Conservation (phyloP, 2,329 filamentous ascomycete genomes). For the Verticillium tricorpus region DNA sequence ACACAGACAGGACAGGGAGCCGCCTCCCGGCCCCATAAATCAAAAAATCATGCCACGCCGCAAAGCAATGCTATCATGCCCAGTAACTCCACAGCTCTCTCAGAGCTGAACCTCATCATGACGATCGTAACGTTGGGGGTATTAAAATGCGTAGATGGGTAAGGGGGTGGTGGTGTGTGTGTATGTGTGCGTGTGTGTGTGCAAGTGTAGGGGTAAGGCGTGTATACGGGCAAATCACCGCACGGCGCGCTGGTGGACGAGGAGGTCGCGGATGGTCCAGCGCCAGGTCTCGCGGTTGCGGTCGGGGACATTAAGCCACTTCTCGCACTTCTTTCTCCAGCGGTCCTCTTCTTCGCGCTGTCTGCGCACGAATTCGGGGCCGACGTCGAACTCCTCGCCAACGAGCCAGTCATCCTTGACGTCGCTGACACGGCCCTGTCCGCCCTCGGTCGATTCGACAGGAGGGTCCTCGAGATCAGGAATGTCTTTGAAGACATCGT, state of each 20-base stretch:
- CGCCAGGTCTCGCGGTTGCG: conserved; percentile 62
- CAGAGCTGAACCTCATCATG: neutral
- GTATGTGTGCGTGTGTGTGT: neutral
- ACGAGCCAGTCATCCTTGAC: conserved; percentile 77
- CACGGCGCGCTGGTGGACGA: conserved; percentile 31
- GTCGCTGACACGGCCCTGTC: conserved; percentile 51
- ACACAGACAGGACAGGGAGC: neutral
- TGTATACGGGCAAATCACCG: conserved; percentile 2
- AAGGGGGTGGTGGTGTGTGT: neutral
- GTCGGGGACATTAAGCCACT: conserved; percentile 66
- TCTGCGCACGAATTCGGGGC: conserved; percentile 84
- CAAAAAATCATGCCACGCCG: neutral
- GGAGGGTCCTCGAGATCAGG: conserved; percentile 77
- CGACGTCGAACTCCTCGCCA: conserved; percentile 95
- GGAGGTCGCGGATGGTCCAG: conserved; percentile 67
- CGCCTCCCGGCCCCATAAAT: neutral
- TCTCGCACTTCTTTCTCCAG: conserved; percentile 83
- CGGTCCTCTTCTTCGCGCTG: conserved; percentile 89
- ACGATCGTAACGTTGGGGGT: neutral
- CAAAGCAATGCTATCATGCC: neutral
- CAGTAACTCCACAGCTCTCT: neutral
- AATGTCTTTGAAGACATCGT: conserved; percentile 93
- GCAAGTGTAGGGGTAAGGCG: neutral
- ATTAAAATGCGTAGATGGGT: conserved; percentile 2
- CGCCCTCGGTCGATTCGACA: conserved; percentile 42